phyloP scores from a whole-genome alignment of 2,329 filamentous ascomycete genomes.

The Trichophyton rubrum region DNA sequence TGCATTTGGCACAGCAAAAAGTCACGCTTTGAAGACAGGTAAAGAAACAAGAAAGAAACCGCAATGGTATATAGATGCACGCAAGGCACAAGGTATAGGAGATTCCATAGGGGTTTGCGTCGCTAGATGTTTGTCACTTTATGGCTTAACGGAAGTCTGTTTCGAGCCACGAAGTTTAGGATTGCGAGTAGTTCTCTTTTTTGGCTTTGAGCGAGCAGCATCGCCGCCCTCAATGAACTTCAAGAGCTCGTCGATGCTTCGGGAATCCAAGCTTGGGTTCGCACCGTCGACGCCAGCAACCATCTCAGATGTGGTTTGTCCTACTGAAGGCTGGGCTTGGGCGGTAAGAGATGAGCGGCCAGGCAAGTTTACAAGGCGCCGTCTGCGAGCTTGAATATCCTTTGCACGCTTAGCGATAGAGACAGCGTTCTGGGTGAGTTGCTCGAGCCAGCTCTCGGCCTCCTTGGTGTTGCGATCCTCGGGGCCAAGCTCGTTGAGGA shows the following conservation, averaged over 20 bases:
- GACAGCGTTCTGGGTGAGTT: conserved; percentile 90
- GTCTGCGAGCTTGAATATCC: conserved; percentile 62
- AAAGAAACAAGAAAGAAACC: not conserved
- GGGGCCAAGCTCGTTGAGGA: conserved; percentile 71
- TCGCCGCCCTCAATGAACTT: conserved; percentile 78
- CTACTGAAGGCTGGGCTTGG: conserved; percentile 51
- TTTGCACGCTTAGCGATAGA: conserved; percentile 89
- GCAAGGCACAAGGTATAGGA: not conserved
- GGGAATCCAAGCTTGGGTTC: conserved; percentile 49
- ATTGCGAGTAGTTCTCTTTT: conserved; percentile 31
- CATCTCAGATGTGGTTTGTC: conserved; percentile 42
- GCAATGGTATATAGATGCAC: conserved; percentile 1
- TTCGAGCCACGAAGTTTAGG: conserved; percentile 34
- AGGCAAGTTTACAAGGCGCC: conserved; percentile 59
- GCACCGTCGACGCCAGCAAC: conserved; percentile 30
- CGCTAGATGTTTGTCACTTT: not conserved
- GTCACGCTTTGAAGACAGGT: not conserved
- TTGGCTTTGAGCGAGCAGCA: conserved; percentile 33
- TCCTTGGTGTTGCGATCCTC: conserved; percentile 97
- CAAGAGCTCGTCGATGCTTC: conserved; percentile 85
- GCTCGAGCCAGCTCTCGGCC: conserved; percentile 90
- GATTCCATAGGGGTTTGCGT: not conserved
- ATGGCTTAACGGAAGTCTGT: conserved; percentile 23
- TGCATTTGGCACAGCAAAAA: not conserved
- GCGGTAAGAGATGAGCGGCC: conserved; percentile 46